A percentile compares a stretch with the other conserved stretches of the same genome.
These are phyloP conservation scores for Lecanicillium sp. DNA, from an alignment of 2,329 filamentous ascomycete species.

Conservation along the genomic window DNA sequence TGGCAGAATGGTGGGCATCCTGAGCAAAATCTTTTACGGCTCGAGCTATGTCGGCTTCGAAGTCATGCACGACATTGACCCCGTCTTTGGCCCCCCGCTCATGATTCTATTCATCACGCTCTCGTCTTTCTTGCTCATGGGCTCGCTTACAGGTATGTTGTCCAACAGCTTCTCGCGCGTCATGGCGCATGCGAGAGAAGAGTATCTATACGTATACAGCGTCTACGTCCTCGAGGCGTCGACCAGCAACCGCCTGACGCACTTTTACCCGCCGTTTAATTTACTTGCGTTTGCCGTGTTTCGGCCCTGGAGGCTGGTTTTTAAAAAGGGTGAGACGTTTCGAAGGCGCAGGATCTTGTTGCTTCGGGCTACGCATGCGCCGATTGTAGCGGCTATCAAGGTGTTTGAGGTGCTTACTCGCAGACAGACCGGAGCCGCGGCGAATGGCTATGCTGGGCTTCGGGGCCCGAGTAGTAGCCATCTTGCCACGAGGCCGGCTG, in stretches of 20 bases:
- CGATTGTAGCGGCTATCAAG: slow-evolving; percentile 61
- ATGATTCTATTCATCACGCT: slow-evolving; percentile 69
- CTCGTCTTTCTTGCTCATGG: slow-evolving; percentile 71
- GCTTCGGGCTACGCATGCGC: slow-evolving; percentile 56
- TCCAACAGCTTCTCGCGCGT: slow-evolving; percentile 65
- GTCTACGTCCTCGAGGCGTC: slow-evolving; percentile 58
- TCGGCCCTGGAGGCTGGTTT: slow-evolving; percentile 61
- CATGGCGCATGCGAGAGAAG: slow-evolving; percentile 57
- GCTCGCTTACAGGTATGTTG: slow-evolving; percentile 69
- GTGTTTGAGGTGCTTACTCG: slow-evolving; percentile 51
- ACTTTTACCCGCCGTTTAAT: slow-evolving; percentile 67
- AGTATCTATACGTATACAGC: slow-evolving; percentile 71
- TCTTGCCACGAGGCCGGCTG: no score
- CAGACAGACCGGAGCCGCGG: no score
- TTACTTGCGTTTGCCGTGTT: slow-evolving; percentile 64
- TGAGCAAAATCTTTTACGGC: slow-evolving; percentile 76
- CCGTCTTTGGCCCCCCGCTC: slow-evolving; percentile 49
- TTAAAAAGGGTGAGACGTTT: slow-evolving; percentile 55
- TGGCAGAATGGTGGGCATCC: slow-evolving; percentile 62
- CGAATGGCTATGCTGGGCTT: no score
- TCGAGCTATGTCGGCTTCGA: slow-evolving; percentile 68
- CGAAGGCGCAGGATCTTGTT: slow-evolving; percentile 53
- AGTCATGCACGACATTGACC: slow-evolving; percentile 52
- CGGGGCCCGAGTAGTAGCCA: no score
- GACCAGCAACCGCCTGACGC: slow-evolving; percentile 59